Percentiles rank a stretch among this genome's conserved stretches.
phyloP scores from a whole-genome alignment of 2,329 filamentous ascomycete species.

The Metarhizium robertsii region DNA sequence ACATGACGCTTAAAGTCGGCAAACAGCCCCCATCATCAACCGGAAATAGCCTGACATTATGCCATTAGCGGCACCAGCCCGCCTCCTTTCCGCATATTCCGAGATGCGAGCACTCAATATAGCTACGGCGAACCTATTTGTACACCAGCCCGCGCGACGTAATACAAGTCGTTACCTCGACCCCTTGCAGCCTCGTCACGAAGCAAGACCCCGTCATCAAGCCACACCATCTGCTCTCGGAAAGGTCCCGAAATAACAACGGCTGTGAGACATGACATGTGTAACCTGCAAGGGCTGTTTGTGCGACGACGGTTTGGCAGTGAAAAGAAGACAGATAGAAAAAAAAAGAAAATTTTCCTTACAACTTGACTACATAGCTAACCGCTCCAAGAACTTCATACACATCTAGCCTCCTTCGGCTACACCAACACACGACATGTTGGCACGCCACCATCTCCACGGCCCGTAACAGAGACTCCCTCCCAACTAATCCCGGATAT shows the following conservation, averaged over 20 bases:
- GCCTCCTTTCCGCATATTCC: neutral
- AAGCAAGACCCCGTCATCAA: no score
- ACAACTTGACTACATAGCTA: neutral
- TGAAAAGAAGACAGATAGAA: neutral
- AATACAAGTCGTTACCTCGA: no score
- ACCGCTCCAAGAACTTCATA: neutral
- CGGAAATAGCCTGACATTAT: slow-evolving; percentile 11
- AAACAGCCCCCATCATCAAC: slow-evolving; percentile 15
- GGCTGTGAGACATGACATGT: no score
- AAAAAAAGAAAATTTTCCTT: neutral
- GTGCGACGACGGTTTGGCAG: no score
- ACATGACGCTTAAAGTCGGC: slow-evolving; percentile 18
- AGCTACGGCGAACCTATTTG: no score
- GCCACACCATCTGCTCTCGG: no score
- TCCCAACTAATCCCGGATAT: slow-evolving; percentile 4
- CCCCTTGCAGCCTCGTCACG: no score
- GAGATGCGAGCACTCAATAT: no score
- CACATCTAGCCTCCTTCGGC: neutral
- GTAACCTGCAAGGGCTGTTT: no score
- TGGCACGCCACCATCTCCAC: neutral
- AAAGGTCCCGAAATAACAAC: no score
- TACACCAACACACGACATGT: neutral
- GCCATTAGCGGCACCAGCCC: slow-evolving; percentile 7
- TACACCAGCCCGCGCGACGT: no score
- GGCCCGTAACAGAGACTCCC: neutral